These are phyloP conservation scores for Calonectria crousiana DNA, from an alignment of 2,329 filamentous ascomycete genomes.

Conservation along the genomic window DNA sequence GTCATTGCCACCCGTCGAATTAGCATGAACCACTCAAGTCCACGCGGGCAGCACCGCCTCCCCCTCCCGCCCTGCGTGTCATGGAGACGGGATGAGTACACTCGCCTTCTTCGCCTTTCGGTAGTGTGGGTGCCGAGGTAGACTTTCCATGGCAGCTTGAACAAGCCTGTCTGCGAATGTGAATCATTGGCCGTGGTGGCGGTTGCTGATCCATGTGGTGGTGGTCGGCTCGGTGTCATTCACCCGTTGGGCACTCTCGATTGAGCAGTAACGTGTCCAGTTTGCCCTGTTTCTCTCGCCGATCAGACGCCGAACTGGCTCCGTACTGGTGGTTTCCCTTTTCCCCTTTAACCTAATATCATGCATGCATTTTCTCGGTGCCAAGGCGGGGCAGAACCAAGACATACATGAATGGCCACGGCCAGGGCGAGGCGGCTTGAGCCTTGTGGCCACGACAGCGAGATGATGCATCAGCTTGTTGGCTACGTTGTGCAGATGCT, in stretches of 20 bases:
- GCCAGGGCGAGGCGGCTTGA: not conserved
- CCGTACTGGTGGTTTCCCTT: not conserved
- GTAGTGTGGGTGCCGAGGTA: slow-evolving; percentile 4
- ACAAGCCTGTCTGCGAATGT: not conserved
- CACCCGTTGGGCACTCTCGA: slow-evolving; percentile 4
- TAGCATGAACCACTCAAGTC: slow-evolving; percentile 7
- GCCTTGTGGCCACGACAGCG: slow-evolving; percentile 5
- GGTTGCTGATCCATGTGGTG: not conserved
- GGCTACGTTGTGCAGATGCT: not conserved
- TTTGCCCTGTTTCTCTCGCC: not conserved
- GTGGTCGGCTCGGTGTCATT: not conserved
- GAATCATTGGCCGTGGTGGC: not conserved
- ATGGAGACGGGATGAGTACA: slow-evolving; percentile 2
- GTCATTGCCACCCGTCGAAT: not conserved
- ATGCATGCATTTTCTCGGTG: not conserved
- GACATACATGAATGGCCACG: not conserved
- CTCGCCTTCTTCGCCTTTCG: not conserved
- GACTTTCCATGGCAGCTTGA: not conserved
- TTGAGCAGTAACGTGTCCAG: slow-evolving; percentile 6
- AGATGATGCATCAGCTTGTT: slow-evolving; percentile 5
- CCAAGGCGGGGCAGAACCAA: slow-evolving; percentile 6
- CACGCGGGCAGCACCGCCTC: slow-evolving; percentile 10
- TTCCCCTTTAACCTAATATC: not conserved
- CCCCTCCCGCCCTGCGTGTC: not conserved
- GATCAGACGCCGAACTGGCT: slow-evolving; percentile 5